phyloP scores from a whole-genome alignment of 495 filamentous ascomycete genomes.

The Penicillium arizonense region DNA sequence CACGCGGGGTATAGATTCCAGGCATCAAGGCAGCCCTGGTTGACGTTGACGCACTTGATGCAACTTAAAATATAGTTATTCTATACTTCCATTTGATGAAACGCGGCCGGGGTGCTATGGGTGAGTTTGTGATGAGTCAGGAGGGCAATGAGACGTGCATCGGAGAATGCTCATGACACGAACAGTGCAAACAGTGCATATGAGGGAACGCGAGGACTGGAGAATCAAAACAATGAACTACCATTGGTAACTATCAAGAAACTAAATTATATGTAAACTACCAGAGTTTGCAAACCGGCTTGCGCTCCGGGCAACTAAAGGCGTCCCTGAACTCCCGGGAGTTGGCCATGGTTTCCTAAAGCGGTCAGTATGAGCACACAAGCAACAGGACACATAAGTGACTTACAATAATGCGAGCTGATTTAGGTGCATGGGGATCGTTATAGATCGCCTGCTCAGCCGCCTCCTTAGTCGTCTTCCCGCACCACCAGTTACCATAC shows the following conservation, averaged over 20 bases:
- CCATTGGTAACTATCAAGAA: neutral
- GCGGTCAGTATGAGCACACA: conserved; percentile 11
- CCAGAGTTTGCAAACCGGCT: conserved; percentile 71
- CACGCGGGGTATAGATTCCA: too few relatives aligned
- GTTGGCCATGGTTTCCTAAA: conserved; percentile 61
- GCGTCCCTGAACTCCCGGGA: conserved; percentile 65
- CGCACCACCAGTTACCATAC: conserved; percentile 68
- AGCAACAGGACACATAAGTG: neutral
- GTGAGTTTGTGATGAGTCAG: too few relatives aligned
- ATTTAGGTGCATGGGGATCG: conserved; percentile 64
- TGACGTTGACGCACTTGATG: too few relatives aligned
- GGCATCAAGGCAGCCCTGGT: too few relatives aligned
- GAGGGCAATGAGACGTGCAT: too few relatives aligned
- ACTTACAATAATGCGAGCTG: conserved; percentile 57
- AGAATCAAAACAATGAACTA: neutral
- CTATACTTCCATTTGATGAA: too few relatives aligned
- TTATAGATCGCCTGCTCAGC: conserved; percentile 56
- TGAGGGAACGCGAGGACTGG: too few relatives aligned
- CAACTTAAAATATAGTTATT: too few relatives aligned
- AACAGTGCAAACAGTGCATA: too few relatives aligned
- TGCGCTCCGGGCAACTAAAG: conserved; percentile 61
- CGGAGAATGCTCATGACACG: too few relatives aligned
- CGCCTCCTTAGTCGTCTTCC: conserved; percentile 56
- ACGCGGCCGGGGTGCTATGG: too few relatives aligned
- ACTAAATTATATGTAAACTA: conserved; percentile 21